Base-by-base conservation (phyloP, 768 basidiomycete species). In the Boletus eberwhitei region DNA sequence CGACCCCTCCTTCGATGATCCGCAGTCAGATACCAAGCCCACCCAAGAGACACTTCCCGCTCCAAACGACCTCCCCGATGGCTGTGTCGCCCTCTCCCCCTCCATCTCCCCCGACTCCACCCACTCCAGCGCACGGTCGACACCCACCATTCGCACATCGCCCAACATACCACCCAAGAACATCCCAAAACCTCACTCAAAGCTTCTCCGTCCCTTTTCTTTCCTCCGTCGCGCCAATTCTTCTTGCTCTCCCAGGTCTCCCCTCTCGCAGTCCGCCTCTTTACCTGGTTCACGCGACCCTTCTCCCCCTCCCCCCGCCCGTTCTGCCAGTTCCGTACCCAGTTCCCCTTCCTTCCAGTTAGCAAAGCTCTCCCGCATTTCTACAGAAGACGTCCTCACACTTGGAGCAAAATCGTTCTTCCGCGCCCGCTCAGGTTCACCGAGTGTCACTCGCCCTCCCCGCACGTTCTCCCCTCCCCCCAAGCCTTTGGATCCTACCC, bases 391-490 rank as follows among this genome's bases (percentile, higher is more conserved):
- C 36, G 48, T 71, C 16, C 55, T 72, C 21, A 60, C 70, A 9
- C 53, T 70, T 17, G 64, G 70, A 19, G 51, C 66, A 31, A 70
- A 59, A 42, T 62, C 66, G 4, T 54, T 76, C 47, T 69, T 73
- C 57, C 65, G 71, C 43, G 0, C 55, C 6, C 67, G 62, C 35
- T 59, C 66, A 8, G 61, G 57, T 3, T 68, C 66, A 11, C 4
- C 55, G 0, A 49, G 37, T 4, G 44, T 45, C 11, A 4, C 50
- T 26, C 54, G 37, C 8, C 26, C 42, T 35, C 16, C 13, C 5
- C 57, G 58, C 21, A 14, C 60, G 12, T 55, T 58, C 1, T 60
- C 62, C 3, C 60, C 64, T 48, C 57, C 60, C 29, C 65, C 54
- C 11, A 63, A n/a, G 35, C n/a, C 36, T 7, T 45, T 29, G 1